These are phyloP conservation scores for Articulospora tetracladia DNA, from an alignment of 495 filamentous ascomycete species.

Conservation along the genomic window DNA sequence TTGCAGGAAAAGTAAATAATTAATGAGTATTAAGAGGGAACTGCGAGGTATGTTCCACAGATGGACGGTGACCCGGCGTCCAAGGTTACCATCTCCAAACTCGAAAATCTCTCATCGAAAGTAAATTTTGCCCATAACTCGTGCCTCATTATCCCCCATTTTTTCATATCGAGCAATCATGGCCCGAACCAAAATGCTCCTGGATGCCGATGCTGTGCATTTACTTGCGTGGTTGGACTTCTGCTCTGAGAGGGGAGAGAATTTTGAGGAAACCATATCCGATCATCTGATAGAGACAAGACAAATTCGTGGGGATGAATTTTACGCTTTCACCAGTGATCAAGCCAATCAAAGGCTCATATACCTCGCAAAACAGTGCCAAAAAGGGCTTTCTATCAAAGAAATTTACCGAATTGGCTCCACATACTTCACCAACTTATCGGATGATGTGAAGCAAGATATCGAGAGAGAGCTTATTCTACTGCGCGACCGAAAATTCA, in stretches of 20 bases:
- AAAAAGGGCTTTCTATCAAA: neutral
- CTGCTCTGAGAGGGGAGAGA: neutral
- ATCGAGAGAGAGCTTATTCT: neutral
- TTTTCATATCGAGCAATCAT: no score
- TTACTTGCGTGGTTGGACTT: constrained; percentile 1
- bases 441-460: neutral
- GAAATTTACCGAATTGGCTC: neutral
- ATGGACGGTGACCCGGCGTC: no score
- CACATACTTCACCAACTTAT: neutral
- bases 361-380: neutral
- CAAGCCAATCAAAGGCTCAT: neutral
- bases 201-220: neutral
- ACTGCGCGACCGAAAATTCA: no score
- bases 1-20: no score
- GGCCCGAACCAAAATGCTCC: no score
- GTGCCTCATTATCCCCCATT: neutral
- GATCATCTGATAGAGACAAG: neutral
- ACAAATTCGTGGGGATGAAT: neutral
- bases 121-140: no score
- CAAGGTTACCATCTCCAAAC: no score
- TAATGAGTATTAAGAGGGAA: no score
- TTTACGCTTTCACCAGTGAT: neutral
- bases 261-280: neutral
- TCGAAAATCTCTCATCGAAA: no score
- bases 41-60: no score